These are phyloP conservation scores for Ulmus americana DNA, from an alignment of 331 rosid species.

Conservation along the genomic window DNA sequence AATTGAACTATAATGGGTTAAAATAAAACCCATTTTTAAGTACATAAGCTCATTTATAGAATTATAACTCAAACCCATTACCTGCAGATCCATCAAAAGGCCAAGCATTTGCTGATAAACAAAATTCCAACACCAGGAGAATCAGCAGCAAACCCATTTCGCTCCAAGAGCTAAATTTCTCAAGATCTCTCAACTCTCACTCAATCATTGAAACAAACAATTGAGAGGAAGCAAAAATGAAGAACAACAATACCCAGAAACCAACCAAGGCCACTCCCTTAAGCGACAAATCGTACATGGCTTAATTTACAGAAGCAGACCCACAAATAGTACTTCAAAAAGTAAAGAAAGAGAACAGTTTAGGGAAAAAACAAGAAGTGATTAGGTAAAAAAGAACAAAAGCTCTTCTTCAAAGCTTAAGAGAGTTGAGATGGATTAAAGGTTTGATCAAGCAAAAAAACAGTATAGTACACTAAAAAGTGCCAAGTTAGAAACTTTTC, in stretches of 20 bases:
- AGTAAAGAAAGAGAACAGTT: conserved; percentile 4
- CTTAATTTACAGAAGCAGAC: conserved; percentile 36
- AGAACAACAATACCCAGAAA: conserved; percentile 23
- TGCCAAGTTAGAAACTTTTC: conserved; percentile 29
- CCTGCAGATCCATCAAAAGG: conserved; percentile 60
- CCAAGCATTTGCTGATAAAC: conserved; percentile 33
- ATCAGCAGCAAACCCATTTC: conserved; percentile 45
- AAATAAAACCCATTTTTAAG: conserved; percentile 13
- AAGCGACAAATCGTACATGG: conserved; percentile 25
- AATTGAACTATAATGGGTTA: conserved; percentile 10
- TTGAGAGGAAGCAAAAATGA: conserved; percentile 28
- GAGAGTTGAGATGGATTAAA: conserved; percentile 26
- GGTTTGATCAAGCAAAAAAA: conserved; percentile 39
- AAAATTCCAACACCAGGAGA: conserved; percentile 43
- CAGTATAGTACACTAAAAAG: conserved; percentile 28
- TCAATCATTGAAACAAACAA: conserved; percentile 16
- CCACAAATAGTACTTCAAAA: conserved; percentile 30
- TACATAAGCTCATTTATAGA: conserved; percentile 11
- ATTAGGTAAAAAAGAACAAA: conserved; percentile 27
- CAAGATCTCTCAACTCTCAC: conserved; percentile 35
- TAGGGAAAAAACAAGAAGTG: conserved; percentile 21
- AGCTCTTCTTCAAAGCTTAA: conserved; percentile 22
- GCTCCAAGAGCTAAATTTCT: conserved; percentile 25
- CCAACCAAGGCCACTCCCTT: conserved; percentile 30
- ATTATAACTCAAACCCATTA: conserved; percentile 34